A percentile compares a stretch with the other conserved stretches of the same genome.
Evolutionary conservation across 176 grass and related monocot species (phyloP).

Genomic region (Panicum miliaceum): DNA sequence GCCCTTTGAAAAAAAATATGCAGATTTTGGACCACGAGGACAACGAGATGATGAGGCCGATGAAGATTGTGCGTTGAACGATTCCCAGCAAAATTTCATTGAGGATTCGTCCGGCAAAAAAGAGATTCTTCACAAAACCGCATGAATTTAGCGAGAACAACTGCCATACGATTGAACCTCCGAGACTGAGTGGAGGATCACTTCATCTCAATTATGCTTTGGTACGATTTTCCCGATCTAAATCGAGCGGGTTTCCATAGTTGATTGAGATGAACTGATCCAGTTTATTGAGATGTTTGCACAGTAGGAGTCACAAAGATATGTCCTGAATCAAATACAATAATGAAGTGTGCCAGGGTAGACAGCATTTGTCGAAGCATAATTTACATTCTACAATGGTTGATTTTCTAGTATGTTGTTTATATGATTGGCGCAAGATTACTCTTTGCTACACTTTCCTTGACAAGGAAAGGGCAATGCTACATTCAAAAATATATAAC

Average conservation of each 20-base stretch:
- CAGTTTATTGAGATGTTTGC: background rate
- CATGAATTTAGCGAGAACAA: background rate
- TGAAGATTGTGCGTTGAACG: conserved; percentile 63
- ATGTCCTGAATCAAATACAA: background rate
- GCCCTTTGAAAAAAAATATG: background rate
- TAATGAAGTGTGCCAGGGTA: no score
- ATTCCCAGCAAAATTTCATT: background rate
- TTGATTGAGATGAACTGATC: background rate
- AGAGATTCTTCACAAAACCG: no score
- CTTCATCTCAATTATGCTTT: background rate
- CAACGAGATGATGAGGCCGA: conserved; percentile 94
- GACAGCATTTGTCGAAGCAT: background rate
- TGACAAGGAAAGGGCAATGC: no score
- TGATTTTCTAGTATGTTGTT: background rate
- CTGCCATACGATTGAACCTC: background rate
- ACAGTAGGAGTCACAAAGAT: background rate
- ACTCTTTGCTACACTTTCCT: no score
- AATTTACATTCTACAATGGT: background rate
- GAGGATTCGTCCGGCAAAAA: background rate
- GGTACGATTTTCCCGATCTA: no score
- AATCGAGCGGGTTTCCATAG: no score
- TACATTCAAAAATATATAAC: no score
- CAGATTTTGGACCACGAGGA: conserved; percentile 97
- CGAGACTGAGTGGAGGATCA: background rate
- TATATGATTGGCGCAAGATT: background rate